Percentiles rank a stretch among this genome's conserved stretches.
Conservation (phyloP, 441 rosid species). For the Gossypium trilobum region DNA sequence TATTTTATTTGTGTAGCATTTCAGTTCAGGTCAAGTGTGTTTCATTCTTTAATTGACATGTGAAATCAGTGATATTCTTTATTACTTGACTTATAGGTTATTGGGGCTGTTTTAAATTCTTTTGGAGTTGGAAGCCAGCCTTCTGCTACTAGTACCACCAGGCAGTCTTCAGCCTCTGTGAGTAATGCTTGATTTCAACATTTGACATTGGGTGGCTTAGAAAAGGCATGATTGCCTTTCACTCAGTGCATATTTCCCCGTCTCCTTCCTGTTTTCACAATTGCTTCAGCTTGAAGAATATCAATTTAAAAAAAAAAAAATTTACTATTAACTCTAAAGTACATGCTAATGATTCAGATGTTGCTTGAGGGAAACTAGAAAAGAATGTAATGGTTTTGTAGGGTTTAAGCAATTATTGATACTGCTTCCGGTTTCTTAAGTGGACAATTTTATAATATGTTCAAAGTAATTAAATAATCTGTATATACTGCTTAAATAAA, state of each 20-base stretch:
- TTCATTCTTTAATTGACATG: background rate
- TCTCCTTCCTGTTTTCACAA: background rate
- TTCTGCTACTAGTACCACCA: background rate
- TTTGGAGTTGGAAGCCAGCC: conserved; percentile 63
- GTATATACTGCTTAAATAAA: background rate
- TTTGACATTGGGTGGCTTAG: background rate
- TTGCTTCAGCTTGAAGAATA: conserved; percentile 1
- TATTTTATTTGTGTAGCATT: background rate
- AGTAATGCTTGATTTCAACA: conserved; percentile 4
- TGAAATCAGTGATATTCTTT: background rate
- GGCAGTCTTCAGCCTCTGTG: conserved; percentile 14
- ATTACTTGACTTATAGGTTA: conserved; percentile 43
- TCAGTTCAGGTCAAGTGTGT: background rate
- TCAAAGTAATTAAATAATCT: background rate
- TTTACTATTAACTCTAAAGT: background rate
- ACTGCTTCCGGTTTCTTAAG: background rate
- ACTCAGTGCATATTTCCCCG: background rate
- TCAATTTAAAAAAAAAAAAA: background rate
- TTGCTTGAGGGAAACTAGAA: background rate
- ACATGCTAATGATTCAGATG: background rate
- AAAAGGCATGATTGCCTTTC: background rate
- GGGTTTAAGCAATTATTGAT: background rate
- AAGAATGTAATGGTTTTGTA: background rate
- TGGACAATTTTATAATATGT: background rate
- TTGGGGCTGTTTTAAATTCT: conserved; percentile 81